These are phyloP conservation scores for Cyathus striatus DNA, from an alignment of 768 basidiomycete genomes.

Conservation along the genomic window DNA sequence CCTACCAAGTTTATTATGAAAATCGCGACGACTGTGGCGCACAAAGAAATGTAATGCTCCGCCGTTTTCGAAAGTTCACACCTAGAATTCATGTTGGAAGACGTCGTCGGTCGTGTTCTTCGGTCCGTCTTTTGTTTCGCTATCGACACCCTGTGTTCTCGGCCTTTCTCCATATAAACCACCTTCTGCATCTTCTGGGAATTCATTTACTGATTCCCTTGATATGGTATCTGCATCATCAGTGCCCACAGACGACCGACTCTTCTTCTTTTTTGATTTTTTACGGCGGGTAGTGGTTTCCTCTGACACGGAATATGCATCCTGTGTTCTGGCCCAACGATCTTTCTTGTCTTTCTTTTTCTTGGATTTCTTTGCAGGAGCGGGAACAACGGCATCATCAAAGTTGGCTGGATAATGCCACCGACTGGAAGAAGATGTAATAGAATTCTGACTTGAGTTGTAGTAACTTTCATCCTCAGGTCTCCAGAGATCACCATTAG, in stretches of 20 bases:
- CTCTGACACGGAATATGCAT: conserved; percentile 62
- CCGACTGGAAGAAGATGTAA: conserved; percentile 42
- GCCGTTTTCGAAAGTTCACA: no score
- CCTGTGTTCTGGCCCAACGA: conserved; percentile 82
- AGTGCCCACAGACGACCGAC: conserved; percentile 34
- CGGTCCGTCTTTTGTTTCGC: conserved; percentile 11
- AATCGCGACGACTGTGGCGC: no score
- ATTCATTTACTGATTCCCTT: conserved; percentile 37
- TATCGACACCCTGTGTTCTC: no score
- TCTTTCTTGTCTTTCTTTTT: conserved; percentile 83
- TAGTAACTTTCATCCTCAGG: conserved; percentile 77
- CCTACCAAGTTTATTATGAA: no score
- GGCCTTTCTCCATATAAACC: conserved; percentile 64
- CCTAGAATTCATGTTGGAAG: conserved; percentile 52
- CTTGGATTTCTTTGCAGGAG: conserved; percentile 44
- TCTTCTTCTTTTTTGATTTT: conserved; percentile 67
- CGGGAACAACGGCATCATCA: conserved; percentile 47
- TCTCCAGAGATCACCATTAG: conserved; percentile 63
- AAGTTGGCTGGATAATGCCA: conserved; percentile 90
- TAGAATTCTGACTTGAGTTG: conserved; percentile 34
- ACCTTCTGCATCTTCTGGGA: conserved; percentile 72
- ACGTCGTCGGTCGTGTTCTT: conserved; percentile 40
- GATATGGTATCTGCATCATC: conserved; percentile 28
- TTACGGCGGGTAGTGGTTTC: conserved; percentile 35
- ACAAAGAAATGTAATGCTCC: no score